Conservation (phyloP, 1,139 yeast genomes). For the Yamadazyma blattariae region DNA sequence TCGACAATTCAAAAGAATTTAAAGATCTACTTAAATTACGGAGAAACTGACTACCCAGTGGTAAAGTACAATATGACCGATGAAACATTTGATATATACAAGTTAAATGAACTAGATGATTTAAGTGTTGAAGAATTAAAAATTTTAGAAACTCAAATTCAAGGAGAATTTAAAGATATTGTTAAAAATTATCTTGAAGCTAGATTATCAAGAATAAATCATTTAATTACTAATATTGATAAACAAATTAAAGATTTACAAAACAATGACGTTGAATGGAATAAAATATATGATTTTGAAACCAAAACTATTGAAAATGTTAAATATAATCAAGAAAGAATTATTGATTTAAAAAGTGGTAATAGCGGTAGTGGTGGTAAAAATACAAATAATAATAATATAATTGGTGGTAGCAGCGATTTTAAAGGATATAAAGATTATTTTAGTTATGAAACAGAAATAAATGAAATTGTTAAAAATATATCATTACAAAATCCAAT, state of each 20-base stretch:
- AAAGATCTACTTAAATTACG: too few relatives aligned
- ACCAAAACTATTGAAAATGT: conserved; percentile 33
- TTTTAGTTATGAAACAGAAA: conserved; percentile 24
- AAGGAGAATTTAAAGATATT: conserved; percentile 29
- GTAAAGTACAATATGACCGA: not conserved
- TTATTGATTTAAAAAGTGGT: not conserved
- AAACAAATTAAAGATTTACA: conserved; percentile 25
- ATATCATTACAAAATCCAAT: conserved; percentile 35
- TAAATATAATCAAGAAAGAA: conserved; percentile 32
- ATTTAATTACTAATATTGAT: conserved; percentile 25
- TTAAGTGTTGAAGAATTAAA: conserved; percentile 29
- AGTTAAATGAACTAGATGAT: conserved; percentile 13
- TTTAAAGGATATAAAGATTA: conserved; percentile 16
- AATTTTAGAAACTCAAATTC: conserved; percentile 26
- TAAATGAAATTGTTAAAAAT: conserved; percentile 19
- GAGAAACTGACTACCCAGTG: too few relatives aligned
- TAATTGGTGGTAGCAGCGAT: too few relatives aligned
- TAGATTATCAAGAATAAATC: conserved; percentile 30
- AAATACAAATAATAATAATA: conserved; percentile 15
- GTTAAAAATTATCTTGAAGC: conserved; percentile 29
- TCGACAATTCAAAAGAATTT: too few relatives aligned
- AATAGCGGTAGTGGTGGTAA: too few relatives aligned
- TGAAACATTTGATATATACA: not conserved
- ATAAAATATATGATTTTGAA: conserved; percentile 29
- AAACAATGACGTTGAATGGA: conserved; percentile 36